Evolutionary conservation across 2,329 filamentous ascomycete genomes (phyloP).

Genomic region (Exophiala alcalophila): DNA sequence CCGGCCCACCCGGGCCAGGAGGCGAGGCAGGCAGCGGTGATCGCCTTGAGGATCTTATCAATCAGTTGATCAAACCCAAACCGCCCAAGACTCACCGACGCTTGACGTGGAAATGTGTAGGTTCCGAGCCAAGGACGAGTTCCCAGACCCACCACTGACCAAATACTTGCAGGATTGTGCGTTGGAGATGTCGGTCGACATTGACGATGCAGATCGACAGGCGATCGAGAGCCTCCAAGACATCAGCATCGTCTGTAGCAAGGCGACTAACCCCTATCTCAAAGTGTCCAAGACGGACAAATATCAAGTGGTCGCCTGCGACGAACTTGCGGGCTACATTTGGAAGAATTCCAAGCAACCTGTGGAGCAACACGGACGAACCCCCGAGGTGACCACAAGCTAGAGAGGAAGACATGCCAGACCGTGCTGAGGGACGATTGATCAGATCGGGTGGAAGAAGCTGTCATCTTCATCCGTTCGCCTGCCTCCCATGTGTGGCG

Average conservation of each 20-base stretch:
- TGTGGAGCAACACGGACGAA: slow-evolving; percentile 21
- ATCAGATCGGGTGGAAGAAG: too few species aligned
- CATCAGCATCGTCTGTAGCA: slow-evolving; percentile 31
- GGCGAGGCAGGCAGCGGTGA: slow-evolving; percentile 23
- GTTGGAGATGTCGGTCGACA: slow-evolving; percentile 29
- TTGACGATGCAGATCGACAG: slow-evolving; percentile 29
- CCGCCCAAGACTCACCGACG: slow-evolving; percentile 29
- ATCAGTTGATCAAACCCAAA: slow-evolving; percentile 30
- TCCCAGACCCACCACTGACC: slow-evolving; percentile 12
- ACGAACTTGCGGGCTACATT: slow-evolving; percentile 28
- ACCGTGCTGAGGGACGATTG: too few species aligned
- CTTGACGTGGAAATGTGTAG: slow-evolving; percentile 31
- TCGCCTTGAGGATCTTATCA: slow-evolving; percentile 31
- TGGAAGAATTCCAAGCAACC: slow-evolving; percentile 25
- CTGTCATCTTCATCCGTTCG: too few species aligned
- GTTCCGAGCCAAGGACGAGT: slow-evolving; percentile 12
- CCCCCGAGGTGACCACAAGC: slow-evolving; percentile 13
- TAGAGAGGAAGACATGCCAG: background rate
- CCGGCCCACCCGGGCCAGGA: slow-evolving; percentile 12
- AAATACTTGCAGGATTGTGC: slow-evolving; percentile 26
- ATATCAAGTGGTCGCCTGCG: slow-evolving; percentile 30
- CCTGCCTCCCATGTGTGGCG: too few species aligned
- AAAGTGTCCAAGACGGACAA: slow-evolving; percentile 28
- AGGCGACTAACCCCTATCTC: slow-evolving; percentile 29
- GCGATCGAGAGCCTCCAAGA: slow-evolving; percentile 28